phyloP scores from a whole-genome alignment of 2,329 filamentous ascomycete genomes.

The Fusarium poae region DNA sequence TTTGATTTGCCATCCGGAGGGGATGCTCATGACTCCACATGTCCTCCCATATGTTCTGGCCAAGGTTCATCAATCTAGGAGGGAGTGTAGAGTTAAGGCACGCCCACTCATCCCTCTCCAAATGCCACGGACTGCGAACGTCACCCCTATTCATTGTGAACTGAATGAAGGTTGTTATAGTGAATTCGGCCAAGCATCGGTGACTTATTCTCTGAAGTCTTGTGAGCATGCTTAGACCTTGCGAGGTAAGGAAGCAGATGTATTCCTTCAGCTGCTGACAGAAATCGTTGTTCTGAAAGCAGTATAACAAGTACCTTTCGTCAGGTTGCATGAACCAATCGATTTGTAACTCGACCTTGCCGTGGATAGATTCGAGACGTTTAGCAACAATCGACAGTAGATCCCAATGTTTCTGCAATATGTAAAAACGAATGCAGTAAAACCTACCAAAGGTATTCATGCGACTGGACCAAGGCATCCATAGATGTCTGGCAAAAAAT shows the following conservation, averaged over 20 bases:
- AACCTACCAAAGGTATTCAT: background rate
- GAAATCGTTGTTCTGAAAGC: background rate
- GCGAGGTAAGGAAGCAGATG: background rate
- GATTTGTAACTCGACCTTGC: background rate
- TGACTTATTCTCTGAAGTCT: background rate
- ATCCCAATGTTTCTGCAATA: background rate
- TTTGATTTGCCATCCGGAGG: background rate
- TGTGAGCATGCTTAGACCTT: background rate
- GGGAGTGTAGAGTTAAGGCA: background rate
- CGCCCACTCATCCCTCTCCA: background rate
- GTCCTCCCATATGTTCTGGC: background rate
- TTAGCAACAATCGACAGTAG: background rate
- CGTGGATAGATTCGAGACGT: background rate
- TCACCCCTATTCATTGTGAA: too few species aligned
- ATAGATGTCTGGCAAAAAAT: rapidly evolving
- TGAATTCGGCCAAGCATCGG: background rate
- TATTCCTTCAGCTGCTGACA: background rate
- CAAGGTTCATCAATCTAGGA: rapidly evolving
- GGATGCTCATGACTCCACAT: background rate
- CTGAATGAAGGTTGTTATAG: background rate
- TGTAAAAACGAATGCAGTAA: background rate
- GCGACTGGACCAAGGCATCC: background rate
- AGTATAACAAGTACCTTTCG: background rate
- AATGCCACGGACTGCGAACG: too few species aligned
- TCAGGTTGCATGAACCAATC: background rate